Percentiles rank a stretch among this genome's conserved stretches.
Conservation (phyloP, 73 alveolate genomes). For the Symbiodinium natans region DNA sequence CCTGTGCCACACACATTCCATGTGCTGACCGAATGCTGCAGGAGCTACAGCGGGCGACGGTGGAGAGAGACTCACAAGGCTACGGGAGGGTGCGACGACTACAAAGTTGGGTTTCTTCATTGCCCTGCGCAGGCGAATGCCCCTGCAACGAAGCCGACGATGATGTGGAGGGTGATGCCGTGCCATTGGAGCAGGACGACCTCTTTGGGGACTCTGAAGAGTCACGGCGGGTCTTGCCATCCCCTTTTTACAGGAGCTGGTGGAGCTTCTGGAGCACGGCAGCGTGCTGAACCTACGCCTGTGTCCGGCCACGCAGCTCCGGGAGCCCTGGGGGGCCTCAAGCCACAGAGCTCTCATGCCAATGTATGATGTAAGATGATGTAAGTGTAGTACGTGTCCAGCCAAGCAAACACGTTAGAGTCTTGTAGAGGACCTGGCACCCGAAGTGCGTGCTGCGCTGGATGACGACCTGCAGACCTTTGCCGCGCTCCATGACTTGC, state of each 20-base stretch:
- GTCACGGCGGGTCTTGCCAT: not conserved
- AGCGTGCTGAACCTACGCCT: conserved; percentile 64
- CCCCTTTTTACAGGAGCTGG: not conserved
- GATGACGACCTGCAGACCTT: conserved; percentile 22
- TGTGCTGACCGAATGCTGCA: not conserved
- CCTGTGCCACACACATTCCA: not conserved
- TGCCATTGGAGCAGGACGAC: not conserved
- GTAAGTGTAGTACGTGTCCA: too few species aligned
- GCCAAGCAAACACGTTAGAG: too few species aligned
- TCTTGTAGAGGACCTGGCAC: conserved; percentile 23
- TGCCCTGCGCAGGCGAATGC: conserved; percentile 14
- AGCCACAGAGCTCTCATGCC: too few species aligned
- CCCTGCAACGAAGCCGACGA: conserved; percentile 49
- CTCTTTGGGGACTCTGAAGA: not conserved
- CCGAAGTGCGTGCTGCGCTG: not conserved
- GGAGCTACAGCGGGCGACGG: conserved; percentile 54
- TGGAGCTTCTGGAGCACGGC: conserved; percentile 56
- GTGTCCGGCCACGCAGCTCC: conserved; percentile 48
- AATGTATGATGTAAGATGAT: too few species aligned
- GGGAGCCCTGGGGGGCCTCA: not conserved
- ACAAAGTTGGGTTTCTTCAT: too few species aligned
- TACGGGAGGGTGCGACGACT: not conserved
- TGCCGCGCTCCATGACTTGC: conserved; percentile 29
- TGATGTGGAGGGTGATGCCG: not conserved
- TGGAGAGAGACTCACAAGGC: conserved; percentile 67